These are phyloP conservation scores for Daldinia grandis DNA, from an alignment of 495 filamentous ascomycete genomes.

Conservation along the genomic window DNA sequence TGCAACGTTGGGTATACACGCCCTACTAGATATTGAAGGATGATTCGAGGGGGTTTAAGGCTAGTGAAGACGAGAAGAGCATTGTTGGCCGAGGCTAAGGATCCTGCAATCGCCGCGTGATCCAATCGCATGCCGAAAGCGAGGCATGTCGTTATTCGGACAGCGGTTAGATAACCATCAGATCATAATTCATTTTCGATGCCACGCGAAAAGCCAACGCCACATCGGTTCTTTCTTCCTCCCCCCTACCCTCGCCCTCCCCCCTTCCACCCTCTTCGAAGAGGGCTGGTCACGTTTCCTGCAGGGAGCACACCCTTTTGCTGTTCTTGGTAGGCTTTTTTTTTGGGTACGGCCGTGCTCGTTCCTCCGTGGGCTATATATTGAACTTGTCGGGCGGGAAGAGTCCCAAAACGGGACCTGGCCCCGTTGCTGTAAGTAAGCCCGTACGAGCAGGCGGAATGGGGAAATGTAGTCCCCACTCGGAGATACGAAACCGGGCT, in stretches of 20 bases:
- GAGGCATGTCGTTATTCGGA: conserved; percentile 19
- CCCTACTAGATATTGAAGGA: not conserved
- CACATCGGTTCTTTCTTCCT: not conserved
- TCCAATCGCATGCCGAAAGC: conserved; percentile 15
- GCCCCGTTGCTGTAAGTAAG: conserved; percentile 12
- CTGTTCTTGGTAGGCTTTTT: not conserved
- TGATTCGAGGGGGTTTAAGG: not conserved
- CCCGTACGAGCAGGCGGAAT: conserved; percentile 17
- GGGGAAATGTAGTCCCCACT: conserved; percentile 19
- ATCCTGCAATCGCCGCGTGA: conserved; percentile 22
- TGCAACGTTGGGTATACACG: conserved; percentile 2
- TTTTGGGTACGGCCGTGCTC: not conserved
- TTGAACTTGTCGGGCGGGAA: conserved; percentile 11
- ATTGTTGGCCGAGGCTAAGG: conserved; percentile 22
- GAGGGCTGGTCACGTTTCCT: conserved; percentile 2
- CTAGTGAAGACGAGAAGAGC: not conserved
- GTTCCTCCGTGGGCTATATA: conserved; percentile 7
- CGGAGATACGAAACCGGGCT: conserved; percentile 30
- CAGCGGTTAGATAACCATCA: conserved; percentile 27
- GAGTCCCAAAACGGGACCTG: conserved; percentile 20
- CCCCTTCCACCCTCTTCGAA: not conserved
- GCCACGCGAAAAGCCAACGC: conserved; percentile 24
- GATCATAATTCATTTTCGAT: conserved; percentile 23
- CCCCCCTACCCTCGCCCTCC: not conserved
- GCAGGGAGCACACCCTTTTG: not conserved